Conservation (phyloP, 139 green algal species). For the Cymbomonas tetramitiformis region DNA sequence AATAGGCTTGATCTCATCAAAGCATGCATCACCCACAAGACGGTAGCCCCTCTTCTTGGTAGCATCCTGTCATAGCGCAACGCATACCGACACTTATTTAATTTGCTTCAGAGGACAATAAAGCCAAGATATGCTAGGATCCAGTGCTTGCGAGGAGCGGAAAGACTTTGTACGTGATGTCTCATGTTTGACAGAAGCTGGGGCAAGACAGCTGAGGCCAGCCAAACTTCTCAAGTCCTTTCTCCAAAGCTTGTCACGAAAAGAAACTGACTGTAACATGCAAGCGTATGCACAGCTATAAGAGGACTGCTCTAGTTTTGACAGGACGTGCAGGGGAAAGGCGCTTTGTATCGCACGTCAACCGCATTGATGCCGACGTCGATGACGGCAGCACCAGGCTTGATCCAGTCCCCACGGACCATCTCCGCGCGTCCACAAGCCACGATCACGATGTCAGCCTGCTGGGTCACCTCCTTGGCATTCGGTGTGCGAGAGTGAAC, state of each 20-base stretch:
- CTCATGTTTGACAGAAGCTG: no score
- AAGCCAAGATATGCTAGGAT: no score
- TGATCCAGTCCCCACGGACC: slow-evolving; percentile 68
- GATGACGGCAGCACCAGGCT: slow-evolving; percentile 76
- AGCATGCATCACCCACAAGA: slow-evolving; percentile 77
- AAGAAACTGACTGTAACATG: no score
- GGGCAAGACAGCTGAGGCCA: no score
- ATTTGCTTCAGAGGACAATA: no score
- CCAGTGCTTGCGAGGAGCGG: no score
- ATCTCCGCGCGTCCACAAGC: slow-evolving; percentile 16
- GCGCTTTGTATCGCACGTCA: no score
- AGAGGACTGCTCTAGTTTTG: not conserved
- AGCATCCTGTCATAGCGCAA: slow-evolving; percentile 12
- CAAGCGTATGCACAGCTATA: not conserved
- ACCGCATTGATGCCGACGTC: slow-evolving; percentile 91
- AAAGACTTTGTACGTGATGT: no score
- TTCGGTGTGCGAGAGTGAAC: slow-evolving; percentile 44
- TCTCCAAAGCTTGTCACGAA: no score
- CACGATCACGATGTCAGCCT: slow-evolving; percentile 26
- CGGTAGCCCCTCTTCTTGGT: slow-evolving; percentile 41
- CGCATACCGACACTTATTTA: no score
- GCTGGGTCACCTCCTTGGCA: slow-evolving; percentile 23
- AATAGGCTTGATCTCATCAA: slow-evolving; percentile 38
- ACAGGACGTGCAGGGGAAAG: not conserved
- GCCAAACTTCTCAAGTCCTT: no score